Evolutionary conservation across 108 stramenopile species (phyloP), one percentile per base, ranked within the genome.

Genomic region (Epithemia pelagica): DNA sequence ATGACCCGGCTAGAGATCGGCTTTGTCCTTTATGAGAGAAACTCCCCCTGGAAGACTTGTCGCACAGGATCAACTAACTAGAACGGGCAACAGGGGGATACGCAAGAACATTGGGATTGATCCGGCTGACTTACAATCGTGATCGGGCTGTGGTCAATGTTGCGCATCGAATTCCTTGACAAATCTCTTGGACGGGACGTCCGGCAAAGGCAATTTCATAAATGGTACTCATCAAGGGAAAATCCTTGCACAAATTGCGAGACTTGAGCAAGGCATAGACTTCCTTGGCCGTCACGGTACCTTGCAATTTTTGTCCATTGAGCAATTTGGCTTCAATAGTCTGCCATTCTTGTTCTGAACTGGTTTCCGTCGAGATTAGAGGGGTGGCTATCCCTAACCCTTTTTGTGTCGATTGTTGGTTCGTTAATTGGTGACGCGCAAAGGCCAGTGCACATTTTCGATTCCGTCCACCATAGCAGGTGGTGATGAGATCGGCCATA

Each of bases 381-480:
- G n/a, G n/a, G n/a, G n/a, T n/a, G n/a, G n/a, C n/a, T n/a, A n/a
- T n/a, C n/a, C n/a, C n/a, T 15, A 52, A 20, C 52, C 52, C 52
- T 15, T 52, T 20, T 20, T 52, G 52, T 15, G 52, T 15, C 15
- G 52, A 52, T 52, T 52, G 18, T 23, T 58, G 58, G 30, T 61
- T 10, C 29, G 7, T 30, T 22, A 32, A 18, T 23, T 32, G 30
- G 20, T 72, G 68, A 55, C 46, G 51, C 2, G 93, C 93, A 75
- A 97, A 99, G 22, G 81, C 91, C 68, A 96, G 95, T 23, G 95
- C 96, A 65, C 96, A 97, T 64, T 85, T 89, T 21, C 96, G 85
- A 63, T 99, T 99, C 1, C 98, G 78, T 25, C 98, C 96, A 22
- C 98, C 96, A 61, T 96, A 96, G 70, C 98, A 97, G 29, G 96